Evolutionary conservation across 2,329 filamentous ascomycete species (phyloP).

Genomic region (Botrytis medusae): DNA sequence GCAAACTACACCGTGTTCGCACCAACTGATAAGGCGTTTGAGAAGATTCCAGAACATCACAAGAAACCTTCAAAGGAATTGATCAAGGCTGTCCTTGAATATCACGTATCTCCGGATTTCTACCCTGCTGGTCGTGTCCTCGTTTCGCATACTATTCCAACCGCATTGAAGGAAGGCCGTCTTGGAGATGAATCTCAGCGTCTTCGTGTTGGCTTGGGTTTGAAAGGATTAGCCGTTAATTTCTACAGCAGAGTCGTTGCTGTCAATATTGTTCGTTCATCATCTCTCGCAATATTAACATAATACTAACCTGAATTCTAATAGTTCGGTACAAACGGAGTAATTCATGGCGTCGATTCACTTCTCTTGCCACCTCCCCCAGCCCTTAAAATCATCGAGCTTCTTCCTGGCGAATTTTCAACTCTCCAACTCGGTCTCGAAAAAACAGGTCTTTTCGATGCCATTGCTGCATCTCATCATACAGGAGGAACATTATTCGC

Average conservation of each 20-base stretch:
- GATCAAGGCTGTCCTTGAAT: conserved; percentile 66
- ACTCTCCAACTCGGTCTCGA: conserved; percentile 73
- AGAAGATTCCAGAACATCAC: conserved; percentile 53
- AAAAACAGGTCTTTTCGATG: conserved; percentile 69
- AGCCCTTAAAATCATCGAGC: conserved; percentile 60
- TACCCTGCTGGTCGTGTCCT: conserved; percentile 68
- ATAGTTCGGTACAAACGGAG: conserved; percentile 72
- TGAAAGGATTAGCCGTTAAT: conserved; percentile 69
- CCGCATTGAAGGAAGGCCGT: conserved; percentile 56
- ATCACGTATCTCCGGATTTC: conserved; percentile 70
- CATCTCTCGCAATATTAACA: neutral
- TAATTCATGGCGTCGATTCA: conserved; percentile 74
- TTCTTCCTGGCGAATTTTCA: conserved; percentile 70
- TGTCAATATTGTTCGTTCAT: conserved; percentile 62
- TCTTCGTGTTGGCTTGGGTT: conserved; percentile 63
- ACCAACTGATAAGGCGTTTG: conserved; percentile 75
- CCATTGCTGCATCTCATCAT: conserved; percentile 54
- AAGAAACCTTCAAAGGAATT: conserved; percentile 68
- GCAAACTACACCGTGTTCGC: conserved; percentile 80
- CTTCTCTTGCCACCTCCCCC: conserved; percentile 75
- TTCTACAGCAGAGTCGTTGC: conserved; percentile 71
- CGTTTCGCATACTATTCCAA: conserved; percentile 71
- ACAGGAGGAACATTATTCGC: conserved; percentile 76
- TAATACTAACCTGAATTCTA: neutral
- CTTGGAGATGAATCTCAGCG: conserved; percentile 70